phyloP scores from a whole-genome alignment of 495 filamentous ascomycete species.

The Lepraria neglecta region DNA sequence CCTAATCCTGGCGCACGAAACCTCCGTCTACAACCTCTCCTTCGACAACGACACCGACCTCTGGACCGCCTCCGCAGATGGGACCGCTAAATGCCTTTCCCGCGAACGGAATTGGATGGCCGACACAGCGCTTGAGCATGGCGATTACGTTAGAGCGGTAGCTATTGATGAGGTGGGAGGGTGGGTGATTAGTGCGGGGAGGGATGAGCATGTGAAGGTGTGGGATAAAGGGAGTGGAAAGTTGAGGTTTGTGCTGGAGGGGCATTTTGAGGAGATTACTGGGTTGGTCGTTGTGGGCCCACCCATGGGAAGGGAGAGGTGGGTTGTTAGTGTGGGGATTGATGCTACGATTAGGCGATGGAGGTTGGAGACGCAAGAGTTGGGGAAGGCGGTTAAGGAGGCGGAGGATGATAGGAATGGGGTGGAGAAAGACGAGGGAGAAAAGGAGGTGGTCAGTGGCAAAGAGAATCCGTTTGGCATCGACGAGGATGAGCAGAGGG shows the following conservation, averaged over 20 bases:
- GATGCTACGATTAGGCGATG: constrained; percentile 83
- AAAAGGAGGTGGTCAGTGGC: background rate
- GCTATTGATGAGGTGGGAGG: constrained; percentile 60
- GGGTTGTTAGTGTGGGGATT: constrained; percentile 72
- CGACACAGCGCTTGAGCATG: constrained; percentile 68
- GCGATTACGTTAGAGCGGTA: constrained; percentile 83
- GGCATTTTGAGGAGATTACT: constrained; percentile 91
- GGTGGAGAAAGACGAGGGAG: constrained; percentile 21
- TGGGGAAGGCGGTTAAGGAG: constrained; percentile 54
- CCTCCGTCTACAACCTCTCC: constrained; percentile 71
- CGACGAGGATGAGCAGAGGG: constrained; percentile 27
- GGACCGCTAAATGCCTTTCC: constrained; percentile 67
- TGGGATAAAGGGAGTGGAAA: constrained; percentile 75
- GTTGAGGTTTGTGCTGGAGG: constrained; percentile 67
- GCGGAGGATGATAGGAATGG: constrained; percentile 42
- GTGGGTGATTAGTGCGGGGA: constrained; percentile 85
- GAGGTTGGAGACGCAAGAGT: constrained; percentile 58
- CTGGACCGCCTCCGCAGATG: constrained; percentile 88
- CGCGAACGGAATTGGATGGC: constrained; percentile 57
- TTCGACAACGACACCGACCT: constrained; percentile 68
- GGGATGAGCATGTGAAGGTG: constrained; percentile 85
- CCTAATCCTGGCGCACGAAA: constrained; percentile 76
- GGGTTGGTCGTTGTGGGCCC: constrained; percentile 59
- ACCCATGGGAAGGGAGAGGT: constrained; percentile 31
- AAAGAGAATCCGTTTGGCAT: background rate